A percentile compares a stretch with the other conserved stretches of the same genome.
phyloP scores from a whole-genome alignment of 768 basidiomycete species.

The Trametes meyenii region DNA sequence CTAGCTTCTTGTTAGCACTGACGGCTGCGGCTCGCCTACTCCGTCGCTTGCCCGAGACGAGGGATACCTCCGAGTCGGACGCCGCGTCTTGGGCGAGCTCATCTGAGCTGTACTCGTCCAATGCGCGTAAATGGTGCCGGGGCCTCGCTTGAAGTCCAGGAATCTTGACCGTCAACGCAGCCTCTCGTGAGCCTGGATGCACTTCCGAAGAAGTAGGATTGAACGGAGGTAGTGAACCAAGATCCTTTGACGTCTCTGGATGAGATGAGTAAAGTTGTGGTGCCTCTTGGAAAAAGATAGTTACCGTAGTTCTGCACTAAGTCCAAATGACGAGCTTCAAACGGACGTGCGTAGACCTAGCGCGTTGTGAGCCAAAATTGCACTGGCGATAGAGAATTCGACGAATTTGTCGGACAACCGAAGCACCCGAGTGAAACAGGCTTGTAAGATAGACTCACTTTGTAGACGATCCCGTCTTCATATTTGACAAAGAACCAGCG shows the following conservation, averaged over 20 bases:
- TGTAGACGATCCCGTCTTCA: slow-evolving; percentile 57
- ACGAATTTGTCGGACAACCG: background rate
- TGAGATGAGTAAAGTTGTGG: background rate
- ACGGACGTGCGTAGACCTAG: slow-evolving; percentile 29
- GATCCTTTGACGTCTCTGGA: slow-evolving; percentile 49
- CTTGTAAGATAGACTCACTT: slow-evolving; percentile 46
- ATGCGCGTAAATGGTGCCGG: slow-evolving; percentile 29
- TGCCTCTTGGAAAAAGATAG: slow-evolving; percentile 18
- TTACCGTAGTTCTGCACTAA: slow-evolving; percentile 61
- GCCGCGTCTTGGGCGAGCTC: slow-evolving; percentile 18
- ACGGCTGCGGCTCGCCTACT: slow-evolving; percentile 21
- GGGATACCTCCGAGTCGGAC: slow-evolving; percentile 19
- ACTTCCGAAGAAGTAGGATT: slow-evolving; percentile 62
- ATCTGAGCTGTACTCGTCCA: slow-evolving; percentile 24
- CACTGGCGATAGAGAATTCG: background rate
- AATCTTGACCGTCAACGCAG: slow-evolving; percentile 37
- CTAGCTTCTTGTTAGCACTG: slow-evolving; percentile 21
- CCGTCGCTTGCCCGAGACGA: slow-evolving; percentile 13
- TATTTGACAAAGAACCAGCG: slow-evolving; percentile 65
- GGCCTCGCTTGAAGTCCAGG: slow-evolving; percentile 26
- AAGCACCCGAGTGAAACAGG: background rate
- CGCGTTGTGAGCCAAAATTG: too few relatives aligned
- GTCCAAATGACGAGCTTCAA: slow-evolving; percentile 43
- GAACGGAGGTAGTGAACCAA: slow-evolving; percentile 51
- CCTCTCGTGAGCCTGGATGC: slow-evolving; percentile 62